These are phyloP conservation scores for Coniferiporia weirii DNA, from an alignment of 1,284 basidiomycete species.

Conservation along the genomic window DNA sequence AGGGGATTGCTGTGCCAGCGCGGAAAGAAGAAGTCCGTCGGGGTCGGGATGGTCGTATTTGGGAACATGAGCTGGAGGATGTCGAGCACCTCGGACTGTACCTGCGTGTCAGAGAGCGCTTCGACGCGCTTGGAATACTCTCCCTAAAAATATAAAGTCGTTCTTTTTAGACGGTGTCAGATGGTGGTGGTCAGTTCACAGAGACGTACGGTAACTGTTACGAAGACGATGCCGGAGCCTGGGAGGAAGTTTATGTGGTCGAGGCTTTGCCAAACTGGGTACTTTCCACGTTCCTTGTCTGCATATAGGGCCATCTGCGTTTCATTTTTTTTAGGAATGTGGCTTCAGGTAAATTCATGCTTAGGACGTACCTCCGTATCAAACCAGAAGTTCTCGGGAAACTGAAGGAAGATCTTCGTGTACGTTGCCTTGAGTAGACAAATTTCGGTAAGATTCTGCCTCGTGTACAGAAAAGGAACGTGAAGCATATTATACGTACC, in stretches of 20 bases:
- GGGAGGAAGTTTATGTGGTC: slow-evolving; percentile 57
- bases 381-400: slow-evolving; percentile 65
- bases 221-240: slow-evolving; percentile 57
- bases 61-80: slow-evolving; percentile 58
- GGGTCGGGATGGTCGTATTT: slow-evolving; percentile 45
- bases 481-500: slow-evolving; percentile 31
- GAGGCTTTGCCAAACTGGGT: slow-evolving; percentile 67
- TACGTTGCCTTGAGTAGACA: slow-evolving; percentile 42
- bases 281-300: slow-evolving; percentile 54
- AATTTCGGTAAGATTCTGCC: no score
- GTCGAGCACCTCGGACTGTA: slow-evolving; percentile 47
- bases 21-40: slow-evolving; percentile 50
- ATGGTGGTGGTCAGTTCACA: no score
- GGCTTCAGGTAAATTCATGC: neutral
- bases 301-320: slow-evolving; percentile 59
- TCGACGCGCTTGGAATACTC: slow-evolving; percentile 56
- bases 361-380: slow-evolving; percentile 46
- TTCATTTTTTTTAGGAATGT: no score
- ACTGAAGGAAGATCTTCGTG: slow-evolving; percentile 68
- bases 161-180: neutral
- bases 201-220: slow-evolving; percentile 53
- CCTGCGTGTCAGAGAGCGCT: slow-evolving; percentile 39
- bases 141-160: slow-evolving; percentile 33
- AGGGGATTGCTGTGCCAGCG: slow-evolving; percentile 54
- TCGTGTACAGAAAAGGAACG: no score